Evolutionary conservation across 257 asterid genomes (phyloP).

Genomic region (Solanum arcanum): DNA sequence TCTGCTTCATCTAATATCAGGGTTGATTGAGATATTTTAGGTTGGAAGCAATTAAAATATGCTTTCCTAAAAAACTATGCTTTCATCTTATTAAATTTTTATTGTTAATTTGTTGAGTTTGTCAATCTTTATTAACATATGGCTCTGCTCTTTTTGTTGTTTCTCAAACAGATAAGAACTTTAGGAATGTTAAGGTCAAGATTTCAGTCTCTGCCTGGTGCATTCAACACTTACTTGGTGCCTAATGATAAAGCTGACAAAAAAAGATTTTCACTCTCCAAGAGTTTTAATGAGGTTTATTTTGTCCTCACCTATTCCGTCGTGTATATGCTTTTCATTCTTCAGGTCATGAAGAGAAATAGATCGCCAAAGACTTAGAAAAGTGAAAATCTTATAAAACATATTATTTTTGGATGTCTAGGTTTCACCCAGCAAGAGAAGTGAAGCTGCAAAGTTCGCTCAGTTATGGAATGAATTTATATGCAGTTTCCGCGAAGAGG

Average conservation of each 20-base stretch:
- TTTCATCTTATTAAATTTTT: not conserved
- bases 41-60: not conserved
- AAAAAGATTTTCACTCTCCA: conserved; percentile 62
- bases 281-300: conserved; percentile 53
- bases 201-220: conserved; percentile 91
- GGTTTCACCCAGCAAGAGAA: conserved; percentile 68
- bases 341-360: conserved; percentile 5
- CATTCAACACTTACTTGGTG: conserved; percentile 76
- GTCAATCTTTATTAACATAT: not conserved
- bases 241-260: conserved; percentile 66
- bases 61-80: not conserved
- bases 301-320: not conserved
- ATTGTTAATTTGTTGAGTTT: not conserved
- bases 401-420: conserved; percentile 11
- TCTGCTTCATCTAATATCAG: not conserved
- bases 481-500: conserved; percentile 95
- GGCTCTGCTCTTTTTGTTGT: not conserved
- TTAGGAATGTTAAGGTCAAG: conserved; percentile 94
- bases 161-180: conserved; percentile 68
- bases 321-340: not conserved
- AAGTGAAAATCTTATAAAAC: not conserved
- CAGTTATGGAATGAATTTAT: conserved; percentile 97
- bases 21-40: not conserved
- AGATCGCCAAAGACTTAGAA: conserved; percentile 2
- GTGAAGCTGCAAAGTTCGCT: conserved; percentile 93